A percentile compares a stretch with the other conserved stretches of the same genome.
Conservation (phyloP, 148 eudicot species). For the Fagopyrum tataricum region DNA sequence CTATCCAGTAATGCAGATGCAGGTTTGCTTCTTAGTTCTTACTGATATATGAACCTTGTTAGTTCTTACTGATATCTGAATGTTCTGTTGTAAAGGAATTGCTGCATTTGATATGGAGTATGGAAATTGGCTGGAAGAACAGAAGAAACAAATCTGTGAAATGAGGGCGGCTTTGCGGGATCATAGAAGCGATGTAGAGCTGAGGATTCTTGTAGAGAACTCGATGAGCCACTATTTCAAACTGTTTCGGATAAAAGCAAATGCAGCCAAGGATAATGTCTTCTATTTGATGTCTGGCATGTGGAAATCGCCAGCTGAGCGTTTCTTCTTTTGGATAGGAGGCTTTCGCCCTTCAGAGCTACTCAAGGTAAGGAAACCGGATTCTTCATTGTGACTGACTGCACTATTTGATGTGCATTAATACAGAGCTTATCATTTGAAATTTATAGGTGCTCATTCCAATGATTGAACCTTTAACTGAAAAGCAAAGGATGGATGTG, state of each 20-base stretch:
- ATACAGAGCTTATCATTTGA: neutral
- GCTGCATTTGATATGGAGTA: slow-evolving; percentile 75
- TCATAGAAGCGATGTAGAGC: slow-evolving; percentile 43
- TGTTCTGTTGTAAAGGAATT: slow-evolving; percentile 48
- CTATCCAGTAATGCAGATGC: slow-evolving; percentile 8
- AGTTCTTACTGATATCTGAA: neutral
- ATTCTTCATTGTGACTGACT: no score
- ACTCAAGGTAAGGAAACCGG: slow-evolving; percentile 54
- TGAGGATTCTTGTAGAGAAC: slow-evolving; percentile 49
- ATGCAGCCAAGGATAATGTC: slow-evolving; percentile 71
- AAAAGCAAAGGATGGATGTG: slow-evolving; percentile 9
- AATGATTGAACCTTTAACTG: slow-evolving; percentile 12
- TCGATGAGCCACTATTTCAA: slow-evolving; percentile 68
- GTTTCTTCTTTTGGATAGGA: slow-evolving; percentile 93
- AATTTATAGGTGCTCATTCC: slow-evolving; percentile 3
- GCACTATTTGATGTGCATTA: neutral
- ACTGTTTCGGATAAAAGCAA: slow-evolving; percentile 69
- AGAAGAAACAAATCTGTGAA: slow-evolving; percentile 51
- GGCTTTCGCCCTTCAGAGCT: slow-evolving; percentile 98
- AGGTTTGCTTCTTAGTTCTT: neutral
- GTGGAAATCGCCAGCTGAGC: slow-evolving; percentile 84
- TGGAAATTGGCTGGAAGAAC: slow-evolving; percentile 81
- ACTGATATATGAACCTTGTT: neutral
- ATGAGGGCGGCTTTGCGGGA: slow-evolving; percentile 57
- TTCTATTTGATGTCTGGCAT: slow-evolving; percentile 82